A percentile compares a stretch with the other conserved stretches of the same genome.
Evolutionary conservation across 2,329 filamentous ascomycete species (phyloP).

Genomic region (Aureobasidium vineae): DNA sequence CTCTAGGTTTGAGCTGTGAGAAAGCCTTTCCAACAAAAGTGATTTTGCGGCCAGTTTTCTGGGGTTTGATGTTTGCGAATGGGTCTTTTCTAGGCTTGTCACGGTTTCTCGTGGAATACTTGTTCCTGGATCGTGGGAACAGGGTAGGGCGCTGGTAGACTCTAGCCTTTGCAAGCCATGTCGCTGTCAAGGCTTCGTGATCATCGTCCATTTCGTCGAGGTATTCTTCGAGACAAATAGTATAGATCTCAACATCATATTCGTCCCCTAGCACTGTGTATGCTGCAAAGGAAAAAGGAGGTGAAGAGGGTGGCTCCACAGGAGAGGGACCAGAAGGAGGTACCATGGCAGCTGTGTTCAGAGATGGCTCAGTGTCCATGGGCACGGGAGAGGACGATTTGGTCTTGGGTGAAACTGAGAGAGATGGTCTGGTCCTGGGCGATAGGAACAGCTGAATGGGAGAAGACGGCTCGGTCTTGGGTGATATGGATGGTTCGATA

Average conservation of each 20-base stretch:
- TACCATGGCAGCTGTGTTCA: neutral
- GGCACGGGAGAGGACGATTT: no score
- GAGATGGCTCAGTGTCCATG: neutral
- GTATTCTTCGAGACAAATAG: neutral
- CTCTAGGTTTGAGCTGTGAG: neutral
- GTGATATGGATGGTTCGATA: neutral
- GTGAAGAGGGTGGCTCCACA: neutral
- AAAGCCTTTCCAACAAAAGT: neutral
- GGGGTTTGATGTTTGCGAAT: neutral
- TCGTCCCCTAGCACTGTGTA: neutral
- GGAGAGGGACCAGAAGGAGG: neutral
- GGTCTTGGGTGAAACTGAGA: neutral
- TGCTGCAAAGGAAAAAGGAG: neutral
- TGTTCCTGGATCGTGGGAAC: neutral
- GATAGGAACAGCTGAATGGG: neutral
- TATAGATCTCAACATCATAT: neutral
- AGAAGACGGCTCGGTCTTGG: neutral
- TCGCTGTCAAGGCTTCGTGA: constrained; percentile 28
- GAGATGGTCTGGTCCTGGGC: no score
- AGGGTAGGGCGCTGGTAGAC: neutral
- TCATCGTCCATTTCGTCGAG: constrained; percentile 28
- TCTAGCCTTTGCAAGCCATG: constrained; percentile 27
- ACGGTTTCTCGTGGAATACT: neutral
- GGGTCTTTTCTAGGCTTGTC: neutral
- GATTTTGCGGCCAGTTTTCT: neutral